Base-by-base conservation (phyloP, 2,329 filamentous ascomycete genomes). In the Diaporthe ilicicola region DNA sequence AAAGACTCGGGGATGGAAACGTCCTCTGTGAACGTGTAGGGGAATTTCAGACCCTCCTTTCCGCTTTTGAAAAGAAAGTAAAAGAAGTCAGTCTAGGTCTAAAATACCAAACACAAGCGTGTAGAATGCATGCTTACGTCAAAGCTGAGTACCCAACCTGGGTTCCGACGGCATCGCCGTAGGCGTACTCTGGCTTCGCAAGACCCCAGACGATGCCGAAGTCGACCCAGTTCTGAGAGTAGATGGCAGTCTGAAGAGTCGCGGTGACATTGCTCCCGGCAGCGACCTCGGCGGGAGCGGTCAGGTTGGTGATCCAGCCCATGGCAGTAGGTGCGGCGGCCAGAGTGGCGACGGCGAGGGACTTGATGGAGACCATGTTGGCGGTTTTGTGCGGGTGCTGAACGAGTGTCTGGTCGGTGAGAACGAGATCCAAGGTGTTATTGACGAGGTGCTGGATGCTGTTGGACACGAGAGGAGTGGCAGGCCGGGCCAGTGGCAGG, bases 181-280 rank as follows among this genome's bases (percentile, higher is more conserved):
- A 74, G 46, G 66, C 22, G 69, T 67, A 27, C 66, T 50, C 34
- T 22, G 67, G 61, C 13, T 74, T 61, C 3, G 72, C 39, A 19
- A 80, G 34, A 2, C 77, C 79, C 77, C 77, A 81, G 48, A 78
- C 67, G 70, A 81, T 77, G 56, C 76, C 71, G 72, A 76, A 80
- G 74, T 81, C 79, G 67, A 77, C 74, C 74, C 74, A 80, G 76
- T 81, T 81, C 76, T 80, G 78, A 50, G 77, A 71, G 76, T 80
- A 80, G 73, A 76, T 77, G 24, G 76, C 66, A 19, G 78, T 78
- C 46, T 67, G 69, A 24, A 81, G 67, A 10, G 74, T 78, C 17
- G 72, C 77, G 3, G 71, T 74, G 50, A 80, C 69, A 62, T 66
- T 76, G 13, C 68, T 32, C 3, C 79, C 79, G 51, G 77, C 76